Conservation (phyloP, 2,329 filamentous ascomycete genomes). For the Keithomyces neogunnii region DNA sequence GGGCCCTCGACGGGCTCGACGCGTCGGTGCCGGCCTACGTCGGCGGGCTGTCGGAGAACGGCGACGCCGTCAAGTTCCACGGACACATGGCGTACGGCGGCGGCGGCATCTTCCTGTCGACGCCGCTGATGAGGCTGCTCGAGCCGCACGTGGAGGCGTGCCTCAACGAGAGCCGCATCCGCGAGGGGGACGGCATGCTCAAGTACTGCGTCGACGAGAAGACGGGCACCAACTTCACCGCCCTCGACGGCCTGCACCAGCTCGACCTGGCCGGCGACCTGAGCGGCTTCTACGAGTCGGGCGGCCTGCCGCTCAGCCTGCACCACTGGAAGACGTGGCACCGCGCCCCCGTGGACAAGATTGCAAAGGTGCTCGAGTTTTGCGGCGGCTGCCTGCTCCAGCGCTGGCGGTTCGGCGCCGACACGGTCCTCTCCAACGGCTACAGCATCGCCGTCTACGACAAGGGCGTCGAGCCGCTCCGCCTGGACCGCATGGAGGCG, state of each 20-base stretch:
- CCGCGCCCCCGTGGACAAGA: slow-evolving; percentile 25
- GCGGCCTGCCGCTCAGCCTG: slow-evolving; percentile 43
- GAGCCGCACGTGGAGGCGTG: slow-evolving; percentile 40
- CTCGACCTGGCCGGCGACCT: slow-evolving; percentile 47
- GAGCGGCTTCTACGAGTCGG: slow-evolving; percentile 53
- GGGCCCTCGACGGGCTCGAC: slow-evolving; percentile 39
- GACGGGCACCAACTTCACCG: slow-evolving; percentile 44
- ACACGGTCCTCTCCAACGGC: slow-evolving; percentile 48
- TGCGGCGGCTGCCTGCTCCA: slow-evolving; percentile 53
- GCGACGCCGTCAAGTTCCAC: slow-evolving; percentile 39
- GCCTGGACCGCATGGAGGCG: slow-evolving; percentile 40
- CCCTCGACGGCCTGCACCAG: slow-evolving; percentile 47
- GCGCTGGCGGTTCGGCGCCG: slow-evolving; percentile 40
- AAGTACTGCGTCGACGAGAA: slow-evolving; percentile 48
- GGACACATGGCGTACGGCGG: slow-evolving; percentile 55
- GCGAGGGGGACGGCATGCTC: slow-evolving; percentile 46
- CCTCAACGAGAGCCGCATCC: slow-evolving; percentile 29
- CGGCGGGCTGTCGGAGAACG: slow-evolving; percentile 50
- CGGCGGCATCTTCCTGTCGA: slow-evolving; percentile 49
- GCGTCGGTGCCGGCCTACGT: slow-evolving; percentile 42
- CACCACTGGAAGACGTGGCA: slow-evolving; percentile 60
- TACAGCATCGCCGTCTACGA: slow-evolving; percentile 46
- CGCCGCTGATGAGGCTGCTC: slow-evolving; percentile 40
- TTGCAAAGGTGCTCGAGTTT: slow-evolving; percentile 18
- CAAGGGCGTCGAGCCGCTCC: slow-evolving; percentile 27